Evolutionary conservation across 805 yeast genomes (phyloP), one percentile per base, ranked within the genome.

Genomic region (Ogataea ramenticola): DNA sequence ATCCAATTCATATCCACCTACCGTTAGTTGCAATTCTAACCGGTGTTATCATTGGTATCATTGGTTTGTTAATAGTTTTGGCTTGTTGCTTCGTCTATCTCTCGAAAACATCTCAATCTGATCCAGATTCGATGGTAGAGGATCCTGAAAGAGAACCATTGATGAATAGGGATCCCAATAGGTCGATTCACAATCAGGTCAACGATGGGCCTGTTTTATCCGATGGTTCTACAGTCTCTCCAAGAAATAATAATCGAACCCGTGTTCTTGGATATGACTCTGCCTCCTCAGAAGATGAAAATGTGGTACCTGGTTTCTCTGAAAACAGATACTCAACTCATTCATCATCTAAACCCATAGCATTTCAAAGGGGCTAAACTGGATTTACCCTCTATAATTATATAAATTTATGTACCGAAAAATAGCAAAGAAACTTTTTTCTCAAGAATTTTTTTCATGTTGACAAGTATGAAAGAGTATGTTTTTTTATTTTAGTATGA

Each of bases 1-100:
- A 70, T 19, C 72, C 74, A 31, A 65, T 79, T 38, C 83, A 75
- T 46, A 60, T 85, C 21, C 82, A 75, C 47, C 62, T 86, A 32
- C 89, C 93, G 6, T 71, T 78, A 42, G 71, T 81, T 17, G 86
- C 91, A 14, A 64, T 84, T 29, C 80, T 80, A 0, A 60, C 84
- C 24, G 95, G 93, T 7, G 65, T 82, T 4, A 61, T 83, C 2
- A 54, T 82, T 9, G 91, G 91, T 0, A 68, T 80, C 27, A 50
- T 81, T 3, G 52, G 68, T 3, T 56, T 70, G 27, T 48, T 66
- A 2, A 15, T 57, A 1, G 46, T 65, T 1, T 47, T 65, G 9
- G 61, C 66, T 2, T 68, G 70, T 45, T 62, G 68, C 46, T 57
- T 70, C 56, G 47, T 66, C 17, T 51, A 57, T 9, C 45, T 70